Conservation (phyloP, 2,329 filamentous ascomycete genomes). For the Coniochaeta sp. region DNA sequence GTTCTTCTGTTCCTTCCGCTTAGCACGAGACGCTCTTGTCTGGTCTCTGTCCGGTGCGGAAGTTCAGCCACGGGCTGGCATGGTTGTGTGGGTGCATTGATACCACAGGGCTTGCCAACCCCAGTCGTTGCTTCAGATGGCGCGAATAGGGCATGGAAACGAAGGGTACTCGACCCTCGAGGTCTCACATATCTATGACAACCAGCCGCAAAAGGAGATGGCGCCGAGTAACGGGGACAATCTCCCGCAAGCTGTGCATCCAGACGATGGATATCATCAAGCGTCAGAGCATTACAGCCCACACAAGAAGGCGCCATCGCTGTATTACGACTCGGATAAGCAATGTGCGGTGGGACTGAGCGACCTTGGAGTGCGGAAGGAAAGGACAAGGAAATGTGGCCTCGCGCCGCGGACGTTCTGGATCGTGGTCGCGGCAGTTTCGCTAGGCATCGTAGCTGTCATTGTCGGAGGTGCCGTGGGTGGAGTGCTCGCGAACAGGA, state of each 20-base stretch:
- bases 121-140: neutral
- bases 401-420: neutral
- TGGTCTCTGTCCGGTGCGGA: too few species aligned
- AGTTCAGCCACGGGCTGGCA: too few species aligned
- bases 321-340: neutral
- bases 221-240: neutral
- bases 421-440: neutral
- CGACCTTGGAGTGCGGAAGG: neutral
- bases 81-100: too few species aligned
- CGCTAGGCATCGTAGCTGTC: neutral
- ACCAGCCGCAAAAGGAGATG: neutral
- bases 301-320: neutral
- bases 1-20: too few species aligned
- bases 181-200: neutral
- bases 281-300: neutral
- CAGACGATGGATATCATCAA: neutral
- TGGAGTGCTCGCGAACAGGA: neutral
- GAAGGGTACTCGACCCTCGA: neutral
- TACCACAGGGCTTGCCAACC: neutral
- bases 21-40: too few species aligned
- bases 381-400: constrained; percentile 1
- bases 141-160: neutral
- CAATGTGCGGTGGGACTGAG: neutral
- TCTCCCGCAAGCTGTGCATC: neutral
- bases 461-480: constrained; percentile 3